These are phyloP conservation scores for Lunasporangiospora selenospora DNA, from an alignment of 192 early-diverging fungal genomes.

Conservation along the genomic window DNA sequence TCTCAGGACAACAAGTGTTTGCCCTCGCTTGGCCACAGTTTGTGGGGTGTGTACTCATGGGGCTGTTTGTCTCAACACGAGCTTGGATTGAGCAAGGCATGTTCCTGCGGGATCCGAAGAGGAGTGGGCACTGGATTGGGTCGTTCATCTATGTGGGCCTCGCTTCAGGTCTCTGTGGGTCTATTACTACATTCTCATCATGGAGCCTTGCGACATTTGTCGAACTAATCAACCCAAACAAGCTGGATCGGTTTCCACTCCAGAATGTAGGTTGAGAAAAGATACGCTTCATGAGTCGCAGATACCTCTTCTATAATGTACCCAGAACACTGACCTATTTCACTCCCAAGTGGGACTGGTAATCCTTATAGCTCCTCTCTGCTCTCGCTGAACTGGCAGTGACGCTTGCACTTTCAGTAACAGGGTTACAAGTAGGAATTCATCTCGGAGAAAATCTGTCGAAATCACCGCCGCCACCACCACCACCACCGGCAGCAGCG, in stretches of 20 bases:
- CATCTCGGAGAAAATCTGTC: conserved; percentile 43
- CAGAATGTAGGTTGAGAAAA: conserved; percentile 48
- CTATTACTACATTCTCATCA: conserved; percentile 84
- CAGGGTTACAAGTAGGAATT: conserved; percentile 52
- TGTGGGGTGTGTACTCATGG: conserved; percentile 72
- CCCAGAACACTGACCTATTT: not conserved
- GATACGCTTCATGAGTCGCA: no score
- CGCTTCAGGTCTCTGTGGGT: conserved; percentile 79
- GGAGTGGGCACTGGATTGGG: conserved; percentile 38
- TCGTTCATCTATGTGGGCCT: conserved; percentile 59
- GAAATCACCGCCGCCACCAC: not conserved
- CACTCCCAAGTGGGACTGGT: not conserved
- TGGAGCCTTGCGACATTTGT: conserved; percentile 70
- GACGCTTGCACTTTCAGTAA: conserved; percentile 55
- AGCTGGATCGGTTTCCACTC: conserved; percentile 14
- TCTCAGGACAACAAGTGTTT: conserved; percentile 65
- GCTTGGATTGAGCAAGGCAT: conserved; percentile 26
- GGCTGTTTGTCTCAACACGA: conserved; percentile 43
- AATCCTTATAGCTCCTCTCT: conserved; percentile 40
- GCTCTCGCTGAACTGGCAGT: conserved; percentile 52
- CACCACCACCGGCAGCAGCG: not conserved
- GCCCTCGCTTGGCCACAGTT: conserved; percentile 69
- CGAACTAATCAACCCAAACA: conserved; percentile 47
- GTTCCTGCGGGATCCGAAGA: conserved; percentile 25
- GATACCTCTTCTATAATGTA: not conserved